Conservation (phyloP, 441 rosid genomes). For the Oxalis stricta region DNA sequence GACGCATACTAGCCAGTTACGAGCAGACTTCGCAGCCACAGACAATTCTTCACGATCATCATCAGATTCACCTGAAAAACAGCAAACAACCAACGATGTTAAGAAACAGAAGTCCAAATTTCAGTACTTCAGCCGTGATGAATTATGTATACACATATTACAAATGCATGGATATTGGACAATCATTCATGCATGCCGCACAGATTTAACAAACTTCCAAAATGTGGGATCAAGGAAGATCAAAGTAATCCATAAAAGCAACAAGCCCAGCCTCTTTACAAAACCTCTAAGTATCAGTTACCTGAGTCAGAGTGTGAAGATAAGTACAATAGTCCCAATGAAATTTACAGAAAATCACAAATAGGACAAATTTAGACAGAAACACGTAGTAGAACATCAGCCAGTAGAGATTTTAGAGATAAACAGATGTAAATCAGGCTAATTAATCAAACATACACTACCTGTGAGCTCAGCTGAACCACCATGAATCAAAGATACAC, state of each 20-base stretch:
- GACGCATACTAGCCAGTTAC: constrained; percentile 49
- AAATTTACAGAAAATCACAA: background rate
- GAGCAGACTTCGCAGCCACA: constrained; percentile 76
- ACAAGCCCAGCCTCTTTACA: background rate
- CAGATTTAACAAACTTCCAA: too few species aligned
- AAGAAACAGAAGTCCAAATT: too few species aligned
- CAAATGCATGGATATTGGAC: background rate
- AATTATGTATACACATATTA: background rate
- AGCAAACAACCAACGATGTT: constrained; percentile 3
- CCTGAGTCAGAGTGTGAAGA: background rate
- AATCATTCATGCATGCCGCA: too few species aligned
- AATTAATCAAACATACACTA: constrained; percentile 10
- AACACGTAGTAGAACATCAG: too few species aligned
- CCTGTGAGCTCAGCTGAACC: constrained; percentile 56
- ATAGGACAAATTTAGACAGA: too few species aligned
- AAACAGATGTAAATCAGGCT: background rate
- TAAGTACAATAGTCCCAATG: background rate
- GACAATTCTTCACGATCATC: constrained; percentile 78
- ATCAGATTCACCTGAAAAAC: constrained; percentile 68
- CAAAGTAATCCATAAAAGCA: background rate
- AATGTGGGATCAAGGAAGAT: too few species aligned
- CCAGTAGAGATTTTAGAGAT: background rate
- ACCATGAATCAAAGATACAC: constrained; percentile 30
- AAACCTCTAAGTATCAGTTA: background rate
- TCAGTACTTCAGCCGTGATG: background rate